phyloP scores from a whole-genome alignment of 331 rosid genomes.

The Stylosanthes scabra region DNA sequence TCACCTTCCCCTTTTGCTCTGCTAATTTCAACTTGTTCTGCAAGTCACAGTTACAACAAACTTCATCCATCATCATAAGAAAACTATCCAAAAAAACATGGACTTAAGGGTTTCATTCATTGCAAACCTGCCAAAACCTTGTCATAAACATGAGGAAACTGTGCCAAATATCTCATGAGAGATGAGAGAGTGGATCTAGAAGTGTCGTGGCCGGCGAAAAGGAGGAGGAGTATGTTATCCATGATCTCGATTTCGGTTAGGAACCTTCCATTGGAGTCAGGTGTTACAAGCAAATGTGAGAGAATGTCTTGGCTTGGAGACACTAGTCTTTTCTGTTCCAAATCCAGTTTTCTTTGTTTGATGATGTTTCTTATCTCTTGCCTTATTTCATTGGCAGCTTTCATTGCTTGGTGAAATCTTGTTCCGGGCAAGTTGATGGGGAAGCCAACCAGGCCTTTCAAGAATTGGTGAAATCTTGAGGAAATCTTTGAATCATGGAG shows the following conservation, averaged over 20 bases:
- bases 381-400: conserved; percentile 62
- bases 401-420: conserved; percentile 60
- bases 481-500: conserved; percentile 46
- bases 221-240: conserved; percentile 51
- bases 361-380: conserved; percentile 55
- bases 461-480: conserved; percentile 53
- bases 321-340: conserved; percentile 66
- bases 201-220: conserved; percentile 60
- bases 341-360: conserved; percentile 68
- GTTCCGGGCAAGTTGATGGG: conserved; percentile 88
- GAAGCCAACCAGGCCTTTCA: conserved; percentile 66
- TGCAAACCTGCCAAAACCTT: conserved; percentile 49
- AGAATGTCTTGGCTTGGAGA: conserved; percentile 74
- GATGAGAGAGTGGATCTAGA: conserved; percentile 50
- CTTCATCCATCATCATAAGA: background rate
- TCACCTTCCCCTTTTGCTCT: conserved; percentile 49
- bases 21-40: conserved; percentile 51
- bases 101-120: background rate
- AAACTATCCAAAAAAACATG: background rate
- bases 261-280: conserved; percentile 61
- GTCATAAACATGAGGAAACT: conserved; percentile 51
- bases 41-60: conserved; percentile 11
- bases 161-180: conserved; percentile 45
- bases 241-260: conserved; percentile 51
- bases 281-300: conserved; percentile 71